Evolutionary conservation across 768 basidiomycete genomes (phyloP).

Genomic region (Rhodosporidiobolus sp.): DNA sequence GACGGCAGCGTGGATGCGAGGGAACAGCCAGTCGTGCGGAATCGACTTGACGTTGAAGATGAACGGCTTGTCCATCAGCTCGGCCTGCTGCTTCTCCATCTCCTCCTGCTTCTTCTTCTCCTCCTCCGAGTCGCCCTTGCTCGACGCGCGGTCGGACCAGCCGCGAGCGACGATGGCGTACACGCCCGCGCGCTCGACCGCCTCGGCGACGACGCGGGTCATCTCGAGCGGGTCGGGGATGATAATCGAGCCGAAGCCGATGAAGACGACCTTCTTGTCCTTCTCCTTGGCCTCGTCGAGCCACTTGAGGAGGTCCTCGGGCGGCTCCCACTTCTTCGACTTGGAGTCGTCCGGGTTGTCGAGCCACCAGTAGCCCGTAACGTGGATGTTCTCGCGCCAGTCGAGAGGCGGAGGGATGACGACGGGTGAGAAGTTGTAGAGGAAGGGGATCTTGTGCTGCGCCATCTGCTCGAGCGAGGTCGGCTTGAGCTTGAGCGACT

Average conservation of each 20-base stretch:
- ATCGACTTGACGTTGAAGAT: slow-evolving; percentile 75
- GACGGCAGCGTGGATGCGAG: slow-evolving; percentile 88
- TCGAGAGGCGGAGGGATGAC: slow-evolving; percentile 90
- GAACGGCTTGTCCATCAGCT: slow-evolving; percentile 69
- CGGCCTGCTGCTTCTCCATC: slow-evolving; percentile 59
- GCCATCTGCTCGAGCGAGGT: slow-evolving; percentile 94
- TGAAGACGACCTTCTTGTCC: slow-evolving; percentile 89
- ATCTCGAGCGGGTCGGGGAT: slow-evolving; percentile 90
- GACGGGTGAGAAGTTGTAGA: slow-evolving; percentile 77
- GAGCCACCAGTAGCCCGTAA: slow-evolving; percentile 97
- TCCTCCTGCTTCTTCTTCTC: slow-evolving; percentile 45
- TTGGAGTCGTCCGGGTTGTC: slow-evolving; percentile 80
- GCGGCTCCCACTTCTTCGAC: slow-evolving; percentile 77
- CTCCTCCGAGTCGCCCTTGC: slow-evolving; percentile 55
- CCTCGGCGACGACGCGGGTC: slow-evolving; percentile 86
- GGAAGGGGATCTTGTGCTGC: slow-evolving; percentile 93
- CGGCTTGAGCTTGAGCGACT: slow-evolving; percentile 67
- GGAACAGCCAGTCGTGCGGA: slow-evolving; percentile 81
- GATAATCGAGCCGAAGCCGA: slow-evolving; percentile 96
- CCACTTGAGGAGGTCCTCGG: slow-evolving; percentile 72
- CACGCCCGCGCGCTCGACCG: slow-evolving; percentile 79
- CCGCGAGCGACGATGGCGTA: slow-evolving; percentile 93
- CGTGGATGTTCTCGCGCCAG: slow-evolving; percentile 98
- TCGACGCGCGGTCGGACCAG: slow-evolving; percentile 85
- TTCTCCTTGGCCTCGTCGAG: slow-evolving; percentile 70